These are phyloP conservation scores for Balansia obtecta DNA, from an alignment of 2,329 filamentous ascomycete genomes.

Conservation along the genomic window DNA sequence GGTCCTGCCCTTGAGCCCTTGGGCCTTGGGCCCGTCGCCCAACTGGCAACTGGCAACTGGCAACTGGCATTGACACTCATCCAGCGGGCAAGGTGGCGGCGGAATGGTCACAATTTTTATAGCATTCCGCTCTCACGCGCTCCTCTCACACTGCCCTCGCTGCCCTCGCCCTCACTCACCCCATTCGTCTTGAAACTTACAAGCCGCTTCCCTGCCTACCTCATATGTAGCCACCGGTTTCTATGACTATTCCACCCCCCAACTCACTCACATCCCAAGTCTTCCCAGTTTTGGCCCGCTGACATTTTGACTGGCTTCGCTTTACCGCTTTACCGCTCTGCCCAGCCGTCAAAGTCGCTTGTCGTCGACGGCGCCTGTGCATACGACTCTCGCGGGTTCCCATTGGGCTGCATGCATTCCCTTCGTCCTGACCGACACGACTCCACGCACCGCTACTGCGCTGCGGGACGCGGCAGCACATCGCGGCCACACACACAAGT, in stretches of 20 bases:
- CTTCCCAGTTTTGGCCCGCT: background rate
- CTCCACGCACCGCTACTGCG: background rate
- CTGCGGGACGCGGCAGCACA: conserved; percentile 2
- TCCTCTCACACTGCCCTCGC: too few relatives aligned
- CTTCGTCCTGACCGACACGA: background rate
- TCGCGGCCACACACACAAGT: conserved; percentile 1
- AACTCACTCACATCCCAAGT: background rate
- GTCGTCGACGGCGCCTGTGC: background rate
- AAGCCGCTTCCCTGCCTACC: background rate
- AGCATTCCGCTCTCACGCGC: conserved; percentile 7
- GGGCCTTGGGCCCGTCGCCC: too few relatives aligned
- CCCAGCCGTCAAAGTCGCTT: background rate
- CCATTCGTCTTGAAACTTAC: background rate
- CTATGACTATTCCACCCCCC: background rate
- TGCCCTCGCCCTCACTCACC: background rate
- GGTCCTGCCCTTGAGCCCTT: too few relatives aligned
- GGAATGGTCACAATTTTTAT: conserved; percentile 11
- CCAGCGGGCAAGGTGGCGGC: conserved; percentile 2
- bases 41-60: too few relatives aligned
- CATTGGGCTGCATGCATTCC: conserved; percentile 1
- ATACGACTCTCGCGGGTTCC: background rate
- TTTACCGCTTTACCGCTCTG: too few relatives aligned
- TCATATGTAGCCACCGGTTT: background rate
- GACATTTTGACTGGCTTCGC: background rate
- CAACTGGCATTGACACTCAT: background rate